Evolutionary conservation across 345 rosid genomes (phyloP), one percentile per base, ranked within the genome.

Genomic region (Gossypium ekmanianum): DNA sequence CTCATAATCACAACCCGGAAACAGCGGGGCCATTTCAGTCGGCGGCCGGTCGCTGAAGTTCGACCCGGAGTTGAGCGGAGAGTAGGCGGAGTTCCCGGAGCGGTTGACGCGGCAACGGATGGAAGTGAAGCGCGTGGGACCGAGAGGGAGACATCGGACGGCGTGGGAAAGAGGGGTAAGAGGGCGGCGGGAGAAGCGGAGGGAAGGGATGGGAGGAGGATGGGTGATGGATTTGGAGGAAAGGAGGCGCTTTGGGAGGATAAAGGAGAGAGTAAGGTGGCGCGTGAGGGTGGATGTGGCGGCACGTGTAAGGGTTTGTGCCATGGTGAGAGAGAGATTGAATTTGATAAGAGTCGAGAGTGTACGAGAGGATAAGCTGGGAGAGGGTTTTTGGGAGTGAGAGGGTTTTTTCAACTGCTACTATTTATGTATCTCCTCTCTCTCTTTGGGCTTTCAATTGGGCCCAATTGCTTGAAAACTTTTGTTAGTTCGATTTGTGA

Each of bases 31-130:
- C 98, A 93, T 93, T 77, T 96, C 98, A 44, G 92, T 93, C 41
- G 98, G 97, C 3, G 97, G 98, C 8, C 98, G 87, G 84, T 96
- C 96, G 71, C 97, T 92, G 81, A 88, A 90, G 84, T 90, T 93
- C 8, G 97, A 92, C 34, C 94, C 91, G 7, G 97, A 89, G 78
- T 92, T 96, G 64, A 96, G 83, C 6, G 98, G 98, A 7, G 98
- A 91, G 87, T 95, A 95, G 12, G 89, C 75, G 0, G 94, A 84
- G 80, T 76, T 76, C 4, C 98, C 97, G 7, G 97, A 75, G 54
- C 97, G 92, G 83, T 90, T 85, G 57, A 86, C 97, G 43, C 84
- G 80, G 88, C 94, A 90, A 0, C 97, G 84, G 17, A 96, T 80
- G 50, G 92, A 11, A 41, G 85, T 77, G 64, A 89, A 89, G 17